Evolutionary conservation across 2,329 filamentous ascomycete genomes (phyloP).

Genomic region (Cyphellophora europaea): DNA sequence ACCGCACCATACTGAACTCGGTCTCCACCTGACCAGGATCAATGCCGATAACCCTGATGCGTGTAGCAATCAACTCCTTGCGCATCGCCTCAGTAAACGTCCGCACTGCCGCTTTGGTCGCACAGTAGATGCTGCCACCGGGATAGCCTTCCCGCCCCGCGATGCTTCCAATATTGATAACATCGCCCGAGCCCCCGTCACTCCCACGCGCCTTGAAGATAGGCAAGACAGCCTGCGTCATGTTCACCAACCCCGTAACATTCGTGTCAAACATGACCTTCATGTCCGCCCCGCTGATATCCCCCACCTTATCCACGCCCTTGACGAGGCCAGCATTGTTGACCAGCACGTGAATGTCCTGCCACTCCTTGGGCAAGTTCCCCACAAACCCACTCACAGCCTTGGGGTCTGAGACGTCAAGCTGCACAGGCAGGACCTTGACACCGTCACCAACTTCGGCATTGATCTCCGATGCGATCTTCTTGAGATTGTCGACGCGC

Average conservation of each 20-base stretch:
- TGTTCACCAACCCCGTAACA: constrained; percentile 86
- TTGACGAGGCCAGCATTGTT: constrained; percentile 95
- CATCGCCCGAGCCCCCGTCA: constrained; percentile 73
- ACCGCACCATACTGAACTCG: constrained; percentile 84
- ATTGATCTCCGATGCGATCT: constrained; percentile 67
- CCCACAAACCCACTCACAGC: constrained; percentile 65
- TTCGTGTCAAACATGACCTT: constrained; percentile 85
- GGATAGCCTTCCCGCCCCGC: constrained; percentile 81
- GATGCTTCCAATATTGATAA: constrained; percentile 91
- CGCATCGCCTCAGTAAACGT: constrained; percentile 75
- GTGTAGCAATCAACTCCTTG: constrained; percentile 70
- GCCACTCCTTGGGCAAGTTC: constrained; percentile 69
- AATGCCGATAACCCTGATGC: constrained; percentile 76
- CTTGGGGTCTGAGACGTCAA: constrained; percentile 74
- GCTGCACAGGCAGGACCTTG: constrained; percentile 68
- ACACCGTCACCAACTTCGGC: constrained; percentile 70
- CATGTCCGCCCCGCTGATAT: constrained; percentile 74
- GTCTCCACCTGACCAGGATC: constrained; percentile 92
- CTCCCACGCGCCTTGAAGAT: constrained; percentile 58
- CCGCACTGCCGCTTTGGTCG: constrained; percentile 79
- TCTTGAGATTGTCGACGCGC: constrained; percentile 64
- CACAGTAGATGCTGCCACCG: constrained; percentile 84
- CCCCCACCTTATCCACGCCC: constrained; percentile 74
- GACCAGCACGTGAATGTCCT: constrained; percentile 76
- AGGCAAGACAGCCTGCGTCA: constrained; percentile 84